Conservation (phyloP, 2,329 filamentous ascomycete genomes). For the Immersiporthe knoxdaviesiana region DNA sequence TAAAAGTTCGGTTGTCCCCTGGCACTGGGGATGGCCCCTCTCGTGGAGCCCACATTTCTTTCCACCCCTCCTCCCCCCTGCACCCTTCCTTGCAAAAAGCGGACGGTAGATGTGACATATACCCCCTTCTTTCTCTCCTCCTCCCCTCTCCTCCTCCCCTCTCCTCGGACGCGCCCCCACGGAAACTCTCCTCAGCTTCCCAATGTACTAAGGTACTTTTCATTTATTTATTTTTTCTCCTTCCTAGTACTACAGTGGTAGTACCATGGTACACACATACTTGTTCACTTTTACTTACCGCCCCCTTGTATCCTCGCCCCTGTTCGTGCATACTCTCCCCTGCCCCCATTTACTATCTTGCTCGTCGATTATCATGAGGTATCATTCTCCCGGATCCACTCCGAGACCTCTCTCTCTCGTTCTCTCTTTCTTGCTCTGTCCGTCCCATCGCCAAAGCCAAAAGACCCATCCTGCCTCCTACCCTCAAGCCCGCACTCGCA, state of each 20-base stretch:
- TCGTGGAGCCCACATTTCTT: neutral
- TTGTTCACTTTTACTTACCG: neutral
- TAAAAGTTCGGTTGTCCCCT: neutral
- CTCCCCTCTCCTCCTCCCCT: too few species aligned
- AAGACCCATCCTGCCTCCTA: conserved; percentile 1
- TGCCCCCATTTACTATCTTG: neutral
- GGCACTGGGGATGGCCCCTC: neutral
- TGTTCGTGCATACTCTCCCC: neutral
- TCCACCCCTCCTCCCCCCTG: neutral
- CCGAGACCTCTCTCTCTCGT: neutral
- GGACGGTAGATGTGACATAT: neutral
- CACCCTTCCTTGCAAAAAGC: neutral
- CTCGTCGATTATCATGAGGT: conserved; percentile 6
- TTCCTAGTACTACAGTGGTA: neutral
- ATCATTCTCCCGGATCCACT: conserved; percentile 5
- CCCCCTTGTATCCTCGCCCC: neutral
- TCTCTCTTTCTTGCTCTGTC: neutral
- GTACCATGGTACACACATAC: neutral
- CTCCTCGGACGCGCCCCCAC: neutral
- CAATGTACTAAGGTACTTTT: neutral
- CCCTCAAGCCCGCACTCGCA: neutral
- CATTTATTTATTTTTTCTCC: neutral
- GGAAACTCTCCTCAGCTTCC: neutral
- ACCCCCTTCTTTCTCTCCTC: neutral
- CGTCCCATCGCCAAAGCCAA: neutral